Evolutionary conservation across 1,139 yeast genomes (phyloP).

Genomic region (Zygoascus hellenicus): DNA sequence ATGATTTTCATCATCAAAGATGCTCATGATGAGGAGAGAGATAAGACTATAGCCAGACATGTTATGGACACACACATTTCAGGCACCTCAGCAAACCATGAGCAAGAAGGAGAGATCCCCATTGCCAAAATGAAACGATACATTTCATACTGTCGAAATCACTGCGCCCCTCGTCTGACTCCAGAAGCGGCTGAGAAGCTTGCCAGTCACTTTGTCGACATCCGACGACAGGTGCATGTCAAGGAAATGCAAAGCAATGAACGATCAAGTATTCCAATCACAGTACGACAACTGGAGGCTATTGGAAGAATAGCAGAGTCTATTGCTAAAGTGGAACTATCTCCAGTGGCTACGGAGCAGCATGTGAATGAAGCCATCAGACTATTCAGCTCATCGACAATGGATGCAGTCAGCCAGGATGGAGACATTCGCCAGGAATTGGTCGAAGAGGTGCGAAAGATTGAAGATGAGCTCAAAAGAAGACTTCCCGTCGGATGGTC

Average conservation of each 20-base stretch:
- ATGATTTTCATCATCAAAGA: conserved; percentile 98
- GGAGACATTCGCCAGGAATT: conserved; percentile 49
- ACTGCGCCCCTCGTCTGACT: conserved; percentile 89
- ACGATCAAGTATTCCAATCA: conserved; percentile 93
- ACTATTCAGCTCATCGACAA: conserved; percentile 90
- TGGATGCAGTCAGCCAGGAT: conserved; percentile 94
- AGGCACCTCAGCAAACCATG: conserved; percentile 46
- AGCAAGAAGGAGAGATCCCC: conserved; percentile 81
- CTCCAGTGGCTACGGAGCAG: conserved; percentile 77
- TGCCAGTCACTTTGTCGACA: conserved; percentile 90
- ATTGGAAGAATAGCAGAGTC: conserved; percentile 94
- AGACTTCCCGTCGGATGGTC: conserved; percentile 97
- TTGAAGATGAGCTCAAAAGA: conserved; percentile 80
- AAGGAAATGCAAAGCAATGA: conserved; percentile 80
- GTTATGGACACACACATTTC: conserved; percentile 95
- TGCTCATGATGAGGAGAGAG: conserved; percentile 83
- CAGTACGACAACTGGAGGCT: conserved; percentile 96
- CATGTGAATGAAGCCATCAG: conserved; percentile 97
- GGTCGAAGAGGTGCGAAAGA: conserved; percentile 64
- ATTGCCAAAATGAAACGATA: conserved; percentile 87
- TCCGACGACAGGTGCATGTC: conserved; percentile 75
- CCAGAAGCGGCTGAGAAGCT: conserved; percentile 87
- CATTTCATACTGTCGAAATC: conserved; percentile 80
- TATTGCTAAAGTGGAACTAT: conserved; percentile 76
- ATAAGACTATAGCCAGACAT: conserved; percentile 86